These are phyloP conservation scores for Serendipita sp. DNA, from an alignment of 768 basidiomycete genomes.

Conservation along the genomic window DNA sequence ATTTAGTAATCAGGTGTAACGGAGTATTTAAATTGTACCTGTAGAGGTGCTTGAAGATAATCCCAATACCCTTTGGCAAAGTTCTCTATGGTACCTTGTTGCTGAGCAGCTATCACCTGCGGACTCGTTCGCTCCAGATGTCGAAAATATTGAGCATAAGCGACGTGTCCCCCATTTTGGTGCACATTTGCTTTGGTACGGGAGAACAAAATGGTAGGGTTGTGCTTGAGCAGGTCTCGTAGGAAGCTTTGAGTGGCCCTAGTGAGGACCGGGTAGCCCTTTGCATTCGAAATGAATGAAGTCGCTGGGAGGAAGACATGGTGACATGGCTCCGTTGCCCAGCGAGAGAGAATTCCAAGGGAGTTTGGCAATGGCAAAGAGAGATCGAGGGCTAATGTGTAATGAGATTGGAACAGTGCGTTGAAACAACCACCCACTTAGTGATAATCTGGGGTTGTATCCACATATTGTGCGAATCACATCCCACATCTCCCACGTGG, in stretches of 20 bases:
- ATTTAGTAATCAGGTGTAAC: not conserved
- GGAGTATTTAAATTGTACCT: constrained; percentile 31
- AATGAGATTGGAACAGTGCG: constrained; percentile 5
- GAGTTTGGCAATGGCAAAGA: constrained; percentile 73
- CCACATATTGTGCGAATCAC: constrained; percentile 78
- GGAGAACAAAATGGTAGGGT: constrained; percentile 69
- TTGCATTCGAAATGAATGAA: constrained; percentile 86
- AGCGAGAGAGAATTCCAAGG: constrained; percentile 59
- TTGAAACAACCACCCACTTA: constrained; percentile 34
- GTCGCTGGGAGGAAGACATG: constrained; percentile 78
- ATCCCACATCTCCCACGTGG: constrained; percentile 99
- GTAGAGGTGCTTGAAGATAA: constrained; percentile 85
- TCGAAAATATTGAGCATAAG: constrained; percentile 79
- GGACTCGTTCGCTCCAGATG: constrained; percentile 70
- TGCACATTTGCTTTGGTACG: constrained; percentile 52
- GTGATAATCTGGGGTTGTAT: constrained; percentile 54
- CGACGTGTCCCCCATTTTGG: constrained; percentile 60
- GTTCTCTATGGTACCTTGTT: constrained; percentile 64
- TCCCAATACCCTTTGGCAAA: constrained; percentile 91
- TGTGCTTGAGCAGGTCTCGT: constrained; percentile 81
- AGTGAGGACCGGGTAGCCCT: constrained; percentile 91
- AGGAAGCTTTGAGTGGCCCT: constrained; percentile 88
- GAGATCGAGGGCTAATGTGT: constrained; percentile 67
- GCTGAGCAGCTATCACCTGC: constrained; percentile 43
- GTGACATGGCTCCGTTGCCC: constrained; percentile 87